Evolutionary conservation across 2,329 filamentous ascomycete genomes (phyloP).

Genomic region (Decorospora gaudefroyi): DNA sequence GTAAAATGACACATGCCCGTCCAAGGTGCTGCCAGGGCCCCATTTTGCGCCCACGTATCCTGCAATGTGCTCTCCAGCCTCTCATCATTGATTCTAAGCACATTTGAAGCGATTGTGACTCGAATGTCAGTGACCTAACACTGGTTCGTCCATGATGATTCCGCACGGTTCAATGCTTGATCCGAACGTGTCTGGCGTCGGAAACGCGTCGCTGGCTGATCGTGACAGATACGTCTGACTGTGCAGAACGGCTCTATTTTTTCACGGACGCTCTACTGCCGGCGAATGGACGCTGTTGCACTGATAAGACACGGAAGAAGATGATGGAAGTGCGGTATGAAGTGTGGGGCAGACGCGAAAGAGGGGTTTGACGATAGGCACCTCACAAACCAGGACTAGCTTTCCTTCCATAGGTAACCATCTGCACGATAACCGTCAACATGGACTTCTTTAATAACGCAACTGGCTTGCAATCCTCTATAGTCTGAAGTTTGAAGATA

Average conservation of each 20-base stretch:
- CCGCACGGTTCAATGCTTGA: too few relatives aligned
- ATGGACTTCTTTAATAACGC: background rate
- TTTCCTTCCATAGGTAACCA: constrained; percentile 9
- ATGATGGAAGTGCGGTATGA: constrained; percentile 10
- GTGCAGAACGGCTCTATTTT: constrained; percentile 1
- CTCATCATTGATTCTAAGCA: constrained; percentile 29
- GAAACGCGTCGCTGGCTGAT: constrained; percentile 6
- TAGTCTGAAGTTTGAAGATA: background rate
- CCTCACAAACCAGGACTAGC: constrained; percentile 24
- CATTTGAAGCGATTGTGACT: constrained; percentile 8
- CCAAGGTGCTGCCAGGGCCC: constrained; percentile 29
- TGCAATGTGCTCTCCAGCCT: constrained; percentile 33
- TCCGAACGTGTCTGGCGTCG: constrained; percentile 12
- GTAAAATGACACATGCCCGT: constrained; percentile 77
- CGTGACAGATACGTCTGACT: constrained; percentile 26
- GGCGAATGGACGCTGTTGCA: constrained; percentile 8
- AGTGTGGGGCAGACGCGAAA: constrained; percentile 20
- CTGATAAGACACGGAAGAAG: constrained; percentile 28
- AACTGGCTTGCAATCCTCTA: background rate
- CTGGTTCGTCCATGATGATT: background rate
- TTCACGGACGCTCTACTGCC: constrained; percentile 6
- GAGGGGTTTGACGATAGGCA: constrained; percentile 37
- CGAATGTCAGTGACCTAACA: background rate
- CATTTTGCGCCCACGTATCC: constrained; percentile 36
- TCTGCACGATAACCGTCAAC: constrained; percentile 7